Conservation (phyloP, 2,329 filamentous ascomycete genomes). For the Colletotrichum falcatum region DNA sequence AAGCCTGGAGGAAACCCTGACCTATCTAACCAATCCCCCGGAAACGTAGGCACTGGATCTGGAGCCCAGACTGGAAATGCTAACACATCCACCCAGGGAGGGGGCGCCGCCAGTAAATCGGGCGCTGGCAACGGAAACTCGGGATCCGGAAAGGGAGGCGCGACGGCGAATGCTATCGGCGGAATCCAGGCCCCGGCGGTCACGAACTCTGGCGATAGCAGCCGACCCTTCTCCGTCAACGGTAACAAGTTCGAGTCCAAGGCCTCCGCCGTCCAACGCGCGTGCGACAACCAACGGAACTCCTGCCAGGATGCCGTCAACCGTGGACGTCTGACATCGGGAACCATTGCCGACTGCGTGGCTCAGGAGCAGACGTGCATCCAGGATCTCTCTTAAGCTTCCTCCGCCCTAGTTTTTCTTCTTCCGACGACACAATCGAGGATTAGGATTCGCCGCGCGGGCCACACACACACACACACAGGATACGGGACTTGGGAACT, state of each 20-base stretch:
- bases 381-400: slow-evolving; percentile 49
- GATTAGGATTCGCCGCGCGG: slow-evolving; percentile 7
- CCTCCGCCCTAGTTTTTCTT: too few relatives aligned
- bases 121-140: slow-evolving; percentile 26
- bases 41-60: slow-evolving; percentile 35
- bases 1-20: slow-evolving; percentile 22
- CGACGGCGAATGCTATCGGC: slow-evolving; percentile 56
- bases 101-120: slow-evolving; percentile 36
- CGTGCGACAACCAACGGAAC: slow-evolving; percentile 74
- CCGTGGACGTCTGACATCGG: slow-evolving; percentile 55
- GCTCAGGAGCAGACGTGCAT: slow-evolving; percentile 62
- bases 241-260: slow-evolving; percentile 69
- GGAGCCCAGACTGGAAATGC: slow-evolving; percentile 32
- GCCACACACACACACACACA: too few relatives aligned
- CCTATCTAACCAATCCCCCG: slow-evolving; percentile 17
- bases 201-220: slow-evolving; percentile 57
- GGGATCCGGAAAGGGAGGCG: slow-evolving; percentile 46
- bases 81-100: slow-evolving; percentile 34
- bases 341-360: slow-evolving; percentile 64
- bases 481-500: slow-evolving; percentile 5
- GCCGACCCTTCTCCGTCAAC: slow-evolving; percentile 67
- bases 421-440: slow-evolving; percentile 19
- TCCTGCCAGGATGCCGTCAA: slow-evolving; percentile 69
- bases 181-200: slow-evolving; percentile 65
- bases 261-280: slow-evolving; percentile 67